phyloP scores from a whole-genome alignment of 208 protist genomes.

The Angomonas ambiguus region DNA sequence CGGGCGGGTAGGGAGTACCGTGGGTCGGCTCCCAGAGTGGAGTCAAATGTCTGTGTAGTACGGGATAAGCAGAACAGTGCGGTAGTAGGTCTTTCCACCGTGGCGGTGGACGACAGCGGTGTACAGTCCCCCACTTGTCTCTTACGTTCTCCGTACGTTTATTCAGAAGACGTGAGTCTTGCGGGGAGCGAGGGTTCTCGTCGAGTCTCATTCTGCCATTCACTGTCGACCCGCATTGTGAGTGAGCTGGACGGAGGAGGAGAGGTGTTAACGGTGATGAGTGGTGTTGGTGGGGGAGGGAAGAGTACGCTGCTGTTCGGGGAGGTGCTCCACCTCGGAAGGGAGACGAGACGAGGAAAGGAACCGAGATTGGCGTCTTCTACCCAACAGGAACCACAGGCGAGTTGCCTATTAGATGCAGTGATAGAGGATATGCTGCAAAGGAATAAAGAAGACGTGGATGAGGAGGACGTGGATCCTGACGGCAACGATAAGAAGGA shows the following conservation, averaged over 20 bases:
- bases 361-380: background rate
- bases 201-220: background rate
- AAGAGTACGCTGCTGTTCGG: constrained; percentile 3
- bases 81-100: background rate
- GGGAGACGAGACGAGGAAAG: background rate
- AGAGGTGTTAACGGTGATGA: constrained; percentile 1
- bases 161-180: background rate
- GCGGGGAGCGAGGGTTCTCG: background rate
- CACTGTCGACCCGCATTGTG: background rate
- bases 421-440: background rate
- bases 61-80: background rate
- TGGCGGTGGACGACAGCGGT: background rate
- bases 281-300: background rate
- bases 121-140: background rate
- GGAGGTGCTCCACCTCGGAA: background rate
- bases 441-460: background rate
- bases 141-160: background rate
- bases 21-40: background rate
- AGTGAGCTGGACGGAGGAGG: constrained; percentile 3
- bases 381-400: background rate
- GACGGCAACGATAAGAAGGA: background rate
- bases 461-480: too few species aligned
- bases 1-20: background rate
- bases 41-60: background rate
- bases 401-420: background rate